Conservation (phyloP, 345 rosid genomes). For the Mercurialis annua region DNA sequence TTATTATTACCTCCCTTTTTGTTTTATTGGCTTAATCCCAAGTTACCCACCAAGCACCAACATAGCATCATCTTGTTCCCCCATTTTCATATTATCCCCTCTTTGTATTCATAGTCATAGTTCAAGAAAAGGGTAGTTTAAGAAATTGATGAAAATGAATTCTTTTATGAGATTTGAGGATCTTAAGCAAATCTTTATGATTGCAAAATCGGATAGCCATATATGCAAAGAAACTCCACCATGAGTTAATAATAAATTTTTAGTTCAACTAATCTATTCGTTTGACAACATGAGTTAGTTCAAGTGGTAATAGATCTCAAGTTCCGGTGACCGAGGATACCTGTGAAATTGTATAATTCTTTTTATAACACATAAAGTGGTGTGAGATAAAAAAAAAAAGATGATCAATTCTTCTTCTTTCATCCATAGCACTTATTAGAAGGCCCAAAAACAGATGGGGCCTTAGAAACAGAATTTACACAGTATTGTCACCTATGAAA, state of each 20-base stretch:
- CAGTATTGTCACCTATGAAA: constrained; percentile 26
- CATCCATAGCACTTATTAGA: too few species aligned
- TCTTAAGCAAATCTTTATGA: not conserved
- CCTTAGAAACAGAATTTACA: constrained; percentile 22
- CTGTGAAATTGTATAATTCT: too few species aligned
- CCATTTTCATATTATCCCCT: not conserved
- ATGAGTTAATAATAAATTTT: too few species aligned
- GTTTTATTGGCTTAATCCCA: not conserved
- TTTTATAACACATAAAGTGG: too few species aligned
- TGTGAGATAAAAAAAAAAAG: not conserved
- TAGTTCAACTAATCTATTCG: too few species aligned
- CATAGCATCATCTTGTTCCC: constrained; percentile 12
- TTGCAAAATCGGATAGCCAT: not conserved
- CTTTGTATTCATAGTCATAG: not conserved
- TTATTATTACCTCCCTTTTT: not conserved
- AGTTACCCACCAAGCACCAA: constrained; percentile 3
- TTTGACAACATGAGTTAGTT: too few species aligned
- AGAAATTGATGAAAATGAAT: too few species aligned
- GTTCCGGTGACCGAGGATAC: too few species aligned
- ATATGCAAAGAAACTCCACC: not conserved
- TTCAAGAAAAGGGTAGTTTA: too few species aligned
- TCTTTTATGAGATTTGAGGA: not conserved
- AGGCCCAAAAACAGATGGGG: constrained; percentile 29
- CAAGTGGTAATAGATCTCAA: too few species aligned
- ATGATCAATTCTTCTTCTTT: too few species aligned